phyloP scores from a whole-genome alignment of 192 early-diverging fungal genomes.

The Backusella luteola region DNA sequence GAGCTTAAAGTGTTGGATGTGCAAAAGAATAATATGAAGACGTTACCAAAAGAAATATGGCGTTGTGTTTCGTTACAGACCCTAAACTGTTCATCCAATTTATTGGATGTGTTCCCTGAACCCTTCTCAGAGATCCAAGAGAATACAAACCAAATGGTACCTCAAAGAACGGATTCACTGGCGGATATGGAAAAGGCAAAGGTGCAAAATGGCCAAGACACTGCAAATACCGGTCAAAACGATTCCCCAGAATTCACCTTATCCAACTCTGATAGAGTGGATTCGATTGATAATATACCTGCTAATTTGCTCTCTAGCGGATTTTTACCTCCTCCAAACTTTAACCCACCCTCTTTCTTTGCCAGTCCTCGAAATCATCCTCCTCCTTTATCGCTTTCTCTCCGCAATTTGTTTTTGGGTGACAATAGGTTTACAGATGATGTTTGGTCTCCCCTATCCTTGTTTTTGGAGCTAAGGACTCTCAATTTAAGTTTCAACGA shows the following conservation, averaged over 20 bases:
- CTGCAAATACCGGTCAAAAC: conserved; percentile 1
- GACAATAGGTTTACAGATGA: conserved; percentile 86
- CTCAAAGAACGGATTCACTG: neutral
- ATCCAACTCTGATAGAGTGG: conserved; percentile 10
- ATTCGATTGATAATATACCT: conserved; percentile 38
- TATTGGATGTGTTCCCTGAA: conserved; percentile 77
- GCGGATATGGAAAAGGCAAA: neutral
- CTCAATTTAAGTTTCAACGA: conserved; percentile 85
- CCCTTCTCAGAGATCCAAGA: conserved; percentile 37
- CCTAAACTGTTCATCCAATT: conserved; percentile 79
- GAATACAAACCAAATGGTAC: neutral
- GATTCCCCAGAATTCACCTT: conserved; percentile 40
- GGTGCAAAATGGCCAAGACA: neutral
- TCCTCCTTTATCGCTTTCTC: conserved; percentile 55
- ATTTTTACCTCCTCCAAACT: conserved; percentile 37
- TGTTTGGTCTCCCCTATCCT: conserved; percentile 69
- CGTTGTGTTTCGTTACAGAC: conserved; percentile 60
- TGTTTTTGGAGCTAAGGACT: conserved; percentile 66
- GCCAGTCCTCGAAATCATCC: conserved; percentile 45
- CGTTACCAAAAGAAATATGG: conserved; percentile 79
- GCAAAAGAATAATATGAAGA: conserved; percentile 73
- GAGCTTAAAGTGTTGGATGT: conserved; percentile 62
- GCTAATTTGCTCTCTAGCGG: conserved; percentile 31
- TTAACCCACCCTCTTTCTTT: conserved; percentile 49
- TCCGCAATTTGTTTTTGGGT: conserved; percentile 67